phyloP scores from a whole-genome alignment of 371 early-diverging fungal genomes.

The Funneliformis caledonium region DNA sequence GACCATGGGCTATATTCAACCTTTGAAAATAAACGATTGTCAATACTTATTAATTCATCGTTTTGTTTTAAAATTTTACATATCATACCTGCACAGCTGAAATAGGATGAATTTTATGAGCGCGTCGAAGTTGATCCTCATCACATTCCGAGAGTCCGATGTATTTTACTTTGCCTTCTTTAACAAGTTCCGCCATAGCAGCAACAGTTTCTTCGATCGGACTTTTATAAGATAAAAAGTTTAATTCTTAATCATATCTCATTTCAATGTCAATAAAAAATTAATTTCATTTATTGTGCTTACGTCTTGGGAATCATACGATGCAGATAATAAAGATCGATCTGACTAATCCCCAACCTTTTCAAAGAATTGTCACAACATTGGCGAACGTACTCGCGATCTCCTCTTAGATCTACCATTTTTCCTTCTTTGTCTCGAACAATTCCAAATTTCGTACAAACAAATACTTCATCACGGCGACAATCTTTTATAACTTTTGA shows the following conservation, averaged over 20 bases:
- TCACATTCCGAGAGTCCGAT: conserved; percentile 65
- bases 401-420: neutral
- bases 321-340: conserved; percentile 67
- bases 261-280: neutral
- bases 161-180: conserved; percentile 62
- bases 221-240: neutral
- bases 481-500: conserved; percentile 38
- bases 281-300: neutral
- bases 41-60: neutral
- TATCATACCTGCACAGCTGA: conserved; percentile 59
- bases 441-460: conserved; percentile 57
- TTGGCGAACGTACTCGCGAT: conserved; percentile 53
- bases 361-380: conserved; percentile 53
- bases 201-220: conserved; percentile 61
- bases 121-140: conserved; percentile 59
- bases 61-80: too few species aligned
- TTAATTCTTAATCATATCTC: neutral
- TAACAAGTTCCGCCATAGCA: conserved; percentile 65
- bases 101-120: conserved; percentile 70
- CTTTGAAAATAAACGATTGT: neutral
- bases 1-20: conserved; percentile 50
- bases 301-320: conserved; percentile 54
- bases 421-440: neutral
- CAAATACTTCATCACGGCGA: conserved; percentile 53
- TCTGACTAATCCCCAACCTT: conserved; percentile 54